phyloP scores from a whole-genome alignment of 371 early-diverging fungal species.

The Syncephalastrum racemosum region DNA sequence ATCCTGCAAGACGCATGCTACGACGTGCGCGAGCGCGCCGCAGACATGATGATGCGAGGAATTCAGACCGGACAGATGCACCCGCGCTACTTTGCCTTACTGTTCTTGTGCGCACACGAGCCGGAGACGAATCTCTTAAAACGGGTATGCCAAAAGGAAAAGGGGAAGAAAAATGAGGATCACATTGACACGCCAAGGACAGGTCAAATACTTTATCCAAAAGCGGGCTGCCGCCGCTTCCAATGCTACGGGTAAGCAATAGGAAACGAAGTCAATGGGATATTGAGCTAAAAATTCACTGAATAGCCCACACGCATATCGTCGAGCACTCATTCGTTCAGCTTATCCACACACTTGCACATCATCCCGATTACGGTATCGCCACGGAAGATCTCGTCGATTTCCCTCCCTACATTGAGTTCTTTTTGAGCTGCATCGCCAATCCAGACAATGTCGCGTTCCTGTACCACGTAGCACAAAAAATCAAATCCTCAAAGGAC shows the following conservation, averaged over 20 bases:
- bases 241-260: too few species aligned
- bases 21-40: slow-evolving; percentile 78
- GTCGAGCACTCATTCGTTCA: slow-evolving; percentile 71
- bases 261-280: too few species aligned
- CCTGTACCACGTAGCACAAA: slow-evolving; percentile 72
- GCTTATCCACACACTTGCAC: slow-evolving; percentile 79
- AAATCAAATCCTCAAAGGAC: slow-evolving; percentile 80
- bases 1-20: slow-evolving; percentile 76
- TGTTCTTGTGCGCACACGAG: slow-evolving; percentile 87
- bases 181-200: background rate
- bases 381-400: slow-evolving; percentile 55
- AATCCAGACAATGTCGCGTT: slow-evolving; percentile 82
- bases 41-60: slow-evolving; percentile 69
- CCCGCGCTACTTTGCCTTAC: slow-evolving; percentile 65
- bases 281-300: too few species aligned
- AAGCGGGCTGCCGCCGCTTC: slow-evolving; percentile 16
- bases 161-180: background rate
- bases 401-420: slow-evolving; percentile 71
- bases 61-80: slow-evolving; percentile 62
- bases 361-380: slow-evolving; percentile 86
- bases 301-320: background rate
- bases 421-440: slow-evolving; percentile 78
- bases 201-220: slow-evolving; percentile 35
- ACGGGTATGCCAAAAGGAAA: slow-evolving; percentile 15
- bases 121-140: slow-evolving; percentile 68